These are phyloP conservation scores for Agrostemma githago DNA, from an alignment of 148 eudicot species.

Conservation along the genomic window DNA sequence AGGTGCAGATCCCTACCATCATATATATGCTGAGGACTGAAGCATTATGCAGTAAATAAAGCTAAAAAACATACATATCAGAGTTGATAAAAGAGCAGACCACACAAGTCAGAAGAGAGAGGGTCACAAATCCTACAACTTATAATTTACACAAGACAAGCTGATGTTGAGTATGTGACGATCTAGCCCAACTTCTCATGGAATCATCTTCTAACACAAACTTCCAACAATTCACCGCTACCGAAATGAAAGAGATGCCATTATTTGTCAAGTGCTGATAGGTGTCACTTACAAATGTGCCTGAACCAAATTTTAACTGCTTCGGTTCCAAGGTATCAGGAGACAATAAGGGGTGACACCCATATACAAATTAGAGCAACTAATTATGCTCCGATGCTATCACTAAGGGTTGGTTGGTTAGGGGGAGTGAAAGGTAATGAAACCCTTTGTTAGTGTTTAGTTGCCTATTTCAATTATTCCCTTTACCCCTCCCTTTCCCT, in stretches of 20 bases:
- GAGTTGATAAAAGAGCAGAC: not conserved
- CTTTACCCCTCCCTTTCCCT: too few species aligned
- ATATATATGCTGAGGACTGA: not conserved
- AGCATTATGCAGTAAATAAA: not conserved
- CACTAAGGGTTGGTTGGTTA: too few species aligned
- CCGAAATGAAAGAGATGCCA: too few species aligned
- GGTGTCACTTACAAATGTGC: not conserved
- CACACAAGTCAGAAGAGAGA: not conserved
- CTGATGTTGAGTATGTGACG: too few species aligned
- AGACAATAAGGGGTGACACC: not conserved
- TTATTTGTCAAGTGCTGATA: not conserved
- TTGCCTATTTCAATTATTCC: too few species aligned
- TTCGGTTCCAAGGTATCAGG: not conserved
- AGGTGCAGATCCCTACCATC: not conserved
- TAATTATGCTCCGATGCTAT: too few species aligned
- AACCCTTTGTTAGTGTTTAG: too few species aligned
- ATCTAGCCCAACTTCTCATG: too few species aligned
- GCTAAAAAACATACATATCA: not conserved
- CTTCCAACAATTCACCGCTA: too few species aligned
- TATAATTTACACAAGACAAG: too few species aligned
- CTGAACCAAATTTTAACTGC: not conserved
- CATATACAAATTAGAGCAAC: not conserved
- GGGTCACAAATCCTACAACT: not conserved
- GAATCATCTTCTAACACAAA: too few species aligned
- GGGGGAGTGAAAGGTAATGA: too few species aligned